A percentile compares a stretch with the other conserved stretches of the same genome.
Conservation (phyloP, 331 rosid genomes). For the Rhamnella rubrinervis region DNA sequence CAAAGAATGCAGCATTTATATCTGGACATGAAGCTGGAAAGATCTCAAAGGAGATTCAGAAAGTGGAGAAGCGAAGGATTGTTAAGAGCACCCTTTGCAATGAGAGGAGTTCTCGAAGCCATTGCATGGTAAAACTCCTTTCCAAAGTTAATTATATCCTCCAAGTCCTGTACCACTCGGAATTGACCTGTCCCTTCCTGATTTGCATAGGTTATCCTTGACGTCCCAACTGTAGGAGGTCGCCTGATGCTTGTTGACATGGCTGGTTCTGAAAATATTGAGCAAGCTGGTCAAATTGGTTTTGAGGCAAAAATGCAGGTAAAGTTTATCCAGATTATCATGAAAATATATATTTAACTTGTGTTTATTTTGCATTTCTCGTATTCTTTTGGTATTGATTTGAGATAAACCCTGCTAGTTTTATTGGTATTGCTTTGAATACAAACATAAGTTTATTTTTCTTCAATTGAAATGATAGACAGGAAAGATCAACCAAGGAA, state of each 20-base stretch:
- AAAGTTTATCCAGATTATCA: slow-evolving; percentile 6
- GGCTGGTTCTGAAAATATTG: slow-evolving; percentile 99
- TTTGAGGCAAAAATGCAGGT: slow-evolving; percentile 99
- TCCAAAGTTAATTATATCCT: neutral
- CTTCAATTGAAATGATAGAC: slow-evolving; percentile 49
- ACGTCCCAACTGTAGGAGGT: slow-evolving; percentile 97
- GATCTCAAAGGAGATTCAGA: slow-evolving; percentile 95
- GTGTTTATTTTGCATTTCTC: neutral
- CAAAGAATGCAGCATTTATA: slow-evolving; percentile 89
- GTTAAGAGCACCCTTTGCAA: slow-evolving; percentile 95
- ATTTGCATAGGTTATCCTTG: slow-evolving; percentile 72
- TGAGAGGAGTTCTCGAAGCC: slow-evolving; percentile 98
- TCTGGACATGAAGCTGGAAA: slow-evolving; percentile 97
- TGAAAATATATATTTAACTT: neutral
- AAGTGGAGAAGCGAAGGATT: slow-evolving; percentile 95
- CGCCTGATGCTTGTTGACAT: slow-evolving; percentile 96
- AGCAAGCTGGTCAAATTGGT: slow-evolving; percentile 98
- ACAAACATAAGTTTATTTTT: neutral
- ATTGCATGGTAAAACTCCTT: slow-evolving; percentile 76
- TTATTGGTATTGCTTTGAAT: neutral
- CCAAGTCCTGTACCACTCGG: neutral
- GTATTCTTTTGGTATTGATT: slow-evolving; percentile 21
- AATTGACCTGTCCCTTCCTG: slow-evolving; percentile 15
- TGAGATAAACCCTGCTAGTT: neutral
- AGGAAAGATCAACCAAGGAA: slow-evolving; percentile 96